These are phyloP conservation scores for Corrigiola litoralis DNA, from an alignment of 179 eudicot genomes.

Conservation along the genomic window DNA sequence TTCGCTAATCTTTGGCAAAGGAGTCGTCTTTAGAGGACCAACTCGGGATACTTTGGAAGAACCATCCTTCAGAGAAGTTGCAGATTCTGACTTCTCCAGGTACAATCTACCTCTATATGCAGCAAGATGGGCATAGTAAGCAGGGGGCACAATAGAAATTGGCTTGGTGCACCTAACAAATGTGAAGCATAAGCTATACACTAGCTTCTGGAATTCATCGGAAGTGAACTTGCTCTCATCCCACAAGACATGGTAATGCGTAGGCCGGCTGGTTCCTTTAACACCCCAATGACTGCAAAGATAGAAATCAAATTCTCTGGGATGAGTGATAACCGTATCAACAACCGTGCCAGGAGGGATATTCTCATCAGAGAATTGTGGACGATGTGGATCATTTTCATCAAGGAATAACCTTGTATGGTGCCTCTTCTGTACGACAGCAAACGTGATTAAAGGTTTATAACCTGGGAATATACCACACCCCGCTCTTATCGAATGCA, in stretches of 20 bases:
- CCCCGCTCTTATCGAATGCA: constrained; percentile 51
- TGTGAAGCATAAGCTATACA: constrained; percentile 78
- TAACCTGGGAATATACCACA: constrained; percentile 52
- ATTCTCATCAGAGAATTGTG: constrained; percentile 45
- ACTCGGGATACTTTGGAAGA: constrained; percentile 42
- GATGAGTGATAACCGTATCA: constrained; percentile 81
- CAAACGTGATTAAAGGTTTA: constrained; percentile 72
- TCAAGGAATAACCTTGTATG: constrained; percentile 77
- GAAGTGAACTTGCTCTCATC: constrained; percentile 81
- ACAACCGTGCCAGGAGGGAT: constrained; percentile 89
- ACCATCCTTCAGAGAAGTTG: constrained; percentile 15
- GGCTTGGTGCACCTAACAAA: constrained; percentile 95
- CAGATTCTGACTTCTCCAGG: constrained; percentile 52
- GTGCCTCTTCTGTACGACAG: constrained; percentile 92
- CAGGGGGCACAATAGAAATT: constrained; percentile 89
- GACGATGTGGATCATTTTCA: constrained; percentile 34
- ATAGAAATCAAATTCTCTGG: constrained; percentile 80
- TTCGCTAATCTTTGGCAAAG: constrained; percentile 77
- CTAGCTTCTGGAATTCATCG: constrained; percentile 81
- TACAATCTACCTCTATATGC: constrained; percentile 90
- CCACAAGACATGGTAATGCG: constrained; percentile 84
- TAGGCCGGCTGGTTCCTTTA: constrained; percentile 87
- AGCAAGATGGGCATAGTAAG: constrained; percentile 92
- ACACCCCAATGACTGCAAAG: constrained; percentile 90
- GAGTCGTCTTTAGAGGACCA: constrained; percentile 48